These are phyloP conservation scores for Sporothrix inflata DNA, from an alignment of 2,329 filamentous ascomycete genomes.

Conservation along the genomic window DNA sequence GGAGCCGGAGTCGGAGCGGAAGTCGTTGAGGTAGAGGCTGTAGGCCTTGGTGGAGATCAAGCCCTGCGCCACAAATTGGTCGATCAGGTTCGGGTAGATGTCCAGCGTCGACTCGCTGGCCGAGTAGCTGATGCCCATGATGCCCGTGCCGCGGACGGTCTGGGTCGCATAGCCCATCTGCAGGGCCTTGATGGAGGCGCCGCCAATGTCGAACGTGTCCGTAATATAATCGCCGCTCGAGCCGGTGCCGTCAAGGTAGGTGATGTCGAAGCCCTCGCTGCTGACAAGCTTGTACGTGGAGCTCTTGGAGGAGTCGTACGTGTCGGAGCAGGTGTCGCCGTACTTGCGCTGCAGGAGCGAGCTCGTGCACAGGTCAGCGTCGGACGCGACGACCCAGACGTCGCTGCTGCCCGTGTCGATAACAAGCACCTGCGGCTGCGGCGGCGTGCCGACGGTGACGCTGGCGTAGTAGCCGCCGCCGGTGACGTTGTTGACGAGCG, in stretches of 20 bases:
- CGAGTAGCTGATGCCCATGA: slow-evolving; percentile 63
- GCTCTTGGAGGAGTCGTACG: slow-evolving; percentile 53
- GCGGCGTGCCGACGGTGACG: slow-evolving; percentile 62
- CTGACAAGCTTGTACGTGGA: slow-evolving; percentile 52
- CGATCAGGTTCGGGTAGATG: slow-evolving; percentile 63
- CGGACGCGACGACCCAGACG: slow-evolving; percentile 56
- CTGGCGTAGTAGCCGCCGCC: slow-evolving; percentile 61
- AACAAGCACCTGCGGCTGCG: slow-evolving; percentile 57
- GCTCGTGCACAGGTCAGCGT: slow-evolving; percentile 48
- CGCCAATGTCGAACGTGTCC: slow-evolving; percentile 58
- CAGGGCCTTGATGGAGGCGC: slow-evolving; percentile 52
- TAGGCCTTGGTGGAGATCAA: slow-evolving; percentile 67
- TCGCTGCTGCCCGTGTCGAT: slow-evolving; percentile 68
- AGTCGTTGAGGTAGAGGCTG: slow-evolving; percentile 65
- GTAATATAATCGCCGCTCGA: slow-evolving; percentile 61
- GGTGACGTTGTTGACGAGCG: slow-evolving; percentile 57
- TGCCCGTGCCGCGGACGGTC: slow-evolving; percentile 56
- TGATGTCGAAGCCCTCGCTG: slow-evolving; percentile 57
- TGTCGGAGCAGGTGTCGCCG: slow-evolving; percentile 44
- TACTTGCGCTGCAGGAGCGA: slow-evolving; percentile 41
- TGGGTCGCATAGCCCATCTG: slow-evolving; percentile 59
- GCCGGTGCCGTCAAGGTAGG: slow-evolving; percentile 61
- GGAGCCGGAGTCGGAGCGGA: slow-evolving; percentile 60
- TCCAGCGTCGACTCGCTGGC: slow-evolving; percentile 50
- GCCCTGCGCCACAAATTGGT: slow-evolving; percentile 64